Evolutionary conservation across 192 early-diverging fungal genomes (phyloP).

Genomic region (Backusella liffmaniae): DNA sequence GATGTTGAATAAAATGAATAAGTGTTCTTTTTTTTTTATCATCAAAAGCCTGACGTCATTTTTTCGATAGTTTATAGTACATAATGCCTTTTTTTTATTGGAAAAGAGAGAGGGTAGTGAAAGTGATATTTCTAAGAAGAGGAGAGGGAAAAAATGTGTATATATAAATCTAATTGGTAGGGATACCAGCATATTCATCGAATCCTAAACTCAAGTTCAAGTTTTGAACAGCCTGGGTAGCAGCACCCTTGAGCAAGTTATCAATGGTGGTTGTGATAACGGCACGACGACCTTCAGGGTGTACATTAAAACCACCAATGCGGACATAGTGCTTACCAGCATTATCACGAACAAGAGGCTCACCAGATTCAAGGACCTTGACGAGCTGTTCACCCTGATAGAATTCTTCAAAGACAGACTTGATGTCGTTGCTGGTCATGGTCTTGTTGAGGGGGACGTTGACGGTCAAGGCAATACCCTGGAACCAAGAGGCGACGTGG

Average conservation of each 20-base stretch:
- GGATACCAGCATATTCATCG: slow-evolving; percentile 91
- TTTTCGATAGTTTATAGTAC: background rate
- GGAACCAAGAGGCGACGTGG: slow-evolving; percentile 91
- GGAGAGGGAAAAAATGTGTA: background rate
- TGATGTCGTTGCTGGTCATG: slow-evolving; percentile 70
- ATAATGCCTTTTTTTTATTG: background rate
- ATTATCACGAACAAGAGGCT: slow-evolving; percentile 89
- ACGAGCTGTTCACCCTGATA: slow-evolving; percentile 85
- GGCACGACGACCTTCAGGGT: slow-evolving; percentile 71
- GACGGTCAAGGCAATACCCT: slow-evolving; percentile 90
- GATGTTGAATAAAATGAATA: no score
- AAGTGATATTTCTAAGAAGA: background rate
- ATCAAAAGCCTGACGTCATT: background rate
- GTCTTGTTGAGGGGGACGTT: slow-evolving; percentile 80
- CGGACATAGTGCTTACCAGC: slow-evolving; percentile 85
- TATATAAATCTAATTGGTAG: slow-evolving; percentile 30
- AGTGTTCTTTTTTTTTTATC: background rate
- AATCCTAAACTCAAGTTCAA: slow-evolving; percentile 91
- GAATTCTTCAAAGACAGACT: slow-evolving; percentile 64
- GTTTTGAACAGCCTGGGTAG: slow-evolving; percentile 98
- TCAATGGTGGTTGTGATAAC: slow-evolving; percentile 93
- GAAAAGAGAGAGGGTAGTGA: background rate
- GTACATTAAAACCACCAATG: slow-evolving; percentile 92
- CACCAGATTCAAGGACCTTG: slow-evolving; percentile 61
- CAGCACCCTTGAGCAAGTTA: slow-evolving; percentile 97